These are phyloP conservation scores for Lasiosphaeria miniovina DNA, from an alignment of 495 filamentous ascomycete species.

Conservation along the genomic window DNA sequence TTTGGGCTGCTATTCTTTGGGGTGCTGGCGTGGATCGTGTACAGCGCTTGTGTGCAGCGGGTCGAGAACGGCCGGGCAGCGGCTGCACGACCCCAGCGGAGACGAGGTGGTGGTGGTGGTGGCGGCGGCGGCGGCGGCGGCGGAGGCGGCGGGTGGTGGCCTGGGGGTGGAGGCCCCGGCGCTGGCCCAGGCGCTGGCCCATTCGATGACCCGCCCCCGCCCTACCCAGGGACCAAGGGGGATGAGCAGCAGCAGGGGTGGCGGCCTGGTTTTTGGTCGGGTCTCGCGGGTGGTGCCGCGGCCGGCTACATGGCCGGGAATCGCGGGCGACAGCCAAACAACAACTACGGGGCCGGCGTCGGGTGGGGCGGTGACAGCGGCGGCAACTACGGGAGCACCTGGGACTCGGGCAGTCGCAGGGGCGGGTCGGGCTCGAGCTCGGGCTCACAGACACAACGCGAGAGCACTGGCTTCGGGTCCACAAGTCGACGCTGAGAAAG, in stretches of 20 bases:
- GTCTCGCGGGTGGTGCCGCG: slow-evolving; percentile 67
- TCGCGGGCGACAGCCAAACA: slow-evolving; percentile 29
- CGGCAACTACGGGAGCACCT: slow-evolving; percentile 36
- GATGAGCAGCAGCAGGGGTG: slow-evolving; percentile 43
- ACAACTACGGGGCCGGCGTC: slow-evolving; percentile 34
- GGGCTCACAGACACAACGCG: slow-evolving; percentile 58
- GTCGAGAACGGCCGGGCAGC: slow-evolving; percentile 6
- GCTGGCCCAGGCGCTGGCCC: slow-evolving; percentile 41
- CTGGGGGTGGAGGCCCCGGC: slow-evolving; percentile 30
- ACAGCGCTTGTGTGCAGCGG: slow-evolving; percentile 34
- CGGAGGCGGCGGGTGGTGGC: slow-evolving; percentile 18
- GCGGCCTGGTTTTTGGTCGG: slow-evolving; percentile 87
- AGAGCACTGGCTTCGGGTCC: slow-evolving; percentile 88
- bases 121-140: slow-evolving; percentile 19
- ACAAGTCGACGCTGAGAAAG: slow-evolving; percentile 65
- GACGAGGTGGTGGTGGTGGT: slow-evolving; percentile 10
- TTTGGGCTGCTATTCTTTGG: slow-evolving; percentile 40
- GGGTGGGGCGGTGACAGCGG: slow-evolving; percentile 1
- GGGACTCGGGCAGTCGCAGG: slow-evolving; percentile 21
- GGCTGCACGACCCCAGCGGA: slow-evolving; percentile 13
- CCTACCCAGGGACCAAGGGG: slow-evolving; percentile 48
- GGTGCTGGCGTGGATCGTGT: slow-evolving; percentile 53
- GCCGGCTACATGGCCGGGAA: slow-evolving; percentile 66
- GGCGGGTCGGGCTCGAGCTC: slow-evolving; percentile 33
- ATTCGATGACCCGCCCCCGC: slow-evolving; percentile 58